A percentile compares a stretch with the other conserved stretches of the same genome.
Evolutionary conservation across 441 rosid species (phyloP).

Genomic region (Jatropha podagrica): DNA sequence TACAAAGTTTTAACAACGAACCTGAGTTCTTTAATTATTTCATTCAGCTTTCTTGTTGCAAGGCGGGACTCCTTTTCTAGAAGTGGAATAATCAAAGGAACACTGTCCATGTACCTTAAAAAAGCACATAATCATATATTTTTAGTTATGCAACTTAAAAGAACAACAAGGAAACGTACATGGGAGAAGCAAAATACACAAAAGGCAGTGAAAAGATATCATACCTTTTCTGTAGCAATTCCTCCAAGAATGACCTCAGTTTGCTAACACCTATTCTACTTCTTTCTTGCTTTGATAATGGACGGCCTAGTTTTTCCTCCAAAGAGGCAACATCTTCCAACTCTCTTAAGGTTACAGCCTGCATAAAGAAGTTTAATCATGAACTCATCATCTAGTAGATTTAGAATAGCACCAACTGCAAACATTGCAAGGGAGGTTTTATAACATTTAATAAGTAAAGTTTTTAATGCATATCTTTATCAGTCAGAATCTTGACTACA

Average conservation of each 20-base stretch:
- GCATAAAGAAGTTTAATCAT: slow-evolving; percentile 18
- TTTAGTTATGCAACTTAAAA: slow-evolving; percentile 16
- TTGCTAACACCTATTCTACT: slow-evolving; percentile 90
- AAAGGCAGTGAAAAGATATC: background rate
- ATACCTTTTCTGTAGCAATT: slow-evolving; percentile 82
- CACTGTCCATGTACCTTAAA: slow-evolving; percentile 85
- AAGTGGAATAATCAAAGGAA: slow-evolving; percentile 87
- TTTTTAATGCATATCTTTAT: slow-evolving; percentile 1
- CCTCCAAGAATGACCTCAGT: slow-evolving; percentile 83
- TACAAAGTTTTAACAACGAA: slow-evolving; percentile 25
- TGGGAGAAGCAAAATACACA: slow-evolving; percentile 6
- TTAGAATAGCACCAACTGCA: background rate
- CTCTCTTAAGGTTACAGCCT: slow-evolving; percentile 81
- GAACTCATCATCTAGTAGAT: background rate
- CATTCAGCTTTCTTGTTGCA: slow-evolving; percentile 67
- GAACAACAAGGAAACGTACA: slow-evolving; percentile 6
- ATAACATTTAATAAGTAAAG: background rate
- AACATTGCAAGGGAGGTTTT: background rate
- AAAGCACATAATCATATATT: slow-evolving; percentile 21
- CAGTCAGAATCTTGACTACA: background rate
- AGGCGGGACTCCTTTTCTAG: slow-evolving; percentile 84
- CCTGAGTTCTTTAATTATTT: slow-evolving; percentile 87
- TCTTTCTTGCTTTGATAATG: slow-evolving; percentile 73
- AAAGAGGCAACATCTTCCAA: slow-evolving; percentile 64
- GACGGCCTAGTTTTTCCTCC: slow-evolving; percentile 85